phyloP scores from a whole-genome alignment of 345 rosid species.

The Brassica incana region DNA sequence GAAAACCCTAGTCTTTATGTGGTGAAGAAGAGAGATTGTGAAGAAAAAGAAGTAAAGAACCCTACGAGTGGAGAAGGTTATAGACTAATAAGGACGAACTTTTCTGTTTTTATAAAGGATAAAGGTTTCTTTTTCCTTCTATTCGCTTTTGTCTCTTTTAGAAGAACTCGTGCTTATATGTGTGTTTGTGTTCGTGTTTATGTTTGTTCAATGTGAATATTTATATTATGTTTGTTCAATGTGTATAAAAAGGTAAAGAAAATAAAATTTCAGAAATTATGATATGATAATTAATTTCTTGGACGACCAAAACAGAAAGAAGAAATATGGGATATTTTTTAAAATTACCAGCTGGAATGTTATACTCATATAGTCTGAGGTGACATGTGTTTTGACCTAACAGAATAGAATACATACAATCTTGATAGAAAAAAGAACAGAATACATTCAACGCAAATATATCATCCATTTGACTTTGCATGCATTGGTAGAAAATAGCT shows the following conservation, averaged over 20 bases:
- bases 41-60: conserved; percentile 2
- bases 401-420: conserved; percentile 28
- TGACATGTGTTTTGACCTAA: conserved; percentile 41
- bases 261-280: neutral
- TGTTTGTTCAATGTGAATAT: conserved; percentile 2
- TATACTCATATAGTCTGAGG: conserved; percentile 35
- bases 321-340: neutral
- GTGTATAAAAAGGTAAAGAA: neutral
- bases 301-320: conserved; percentile 16
- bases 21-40: neutral
- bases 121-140: conserved; percentile 17
- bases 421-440: neutral
- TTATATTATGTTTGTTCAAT: neutral
- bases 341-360: conserved; percentile 36
- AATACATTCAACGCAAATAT: conserved; percentile 39
- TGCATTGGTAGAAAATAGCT: conserved; percentile 30
- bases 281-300: conserved; percentile 15
- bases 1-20: conserved; percentile 14
- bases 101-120: conserved; percentile 27
- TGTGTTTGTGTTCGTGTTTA: neutral
- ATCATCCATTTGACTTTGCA: conserved; percentile 38
- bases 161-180: conserved; percentile 26
- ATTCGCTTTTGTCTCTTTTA: conserved; percentile 31
- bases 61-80: conserved; percentile 18
- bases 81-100: conserved; percentile 21